These are phyloP conservation scores for Colletotrichum sp. DNA, from an alignment of 2,329 filamentous ascomycete species.

Conservation along the genomic window DNA sequence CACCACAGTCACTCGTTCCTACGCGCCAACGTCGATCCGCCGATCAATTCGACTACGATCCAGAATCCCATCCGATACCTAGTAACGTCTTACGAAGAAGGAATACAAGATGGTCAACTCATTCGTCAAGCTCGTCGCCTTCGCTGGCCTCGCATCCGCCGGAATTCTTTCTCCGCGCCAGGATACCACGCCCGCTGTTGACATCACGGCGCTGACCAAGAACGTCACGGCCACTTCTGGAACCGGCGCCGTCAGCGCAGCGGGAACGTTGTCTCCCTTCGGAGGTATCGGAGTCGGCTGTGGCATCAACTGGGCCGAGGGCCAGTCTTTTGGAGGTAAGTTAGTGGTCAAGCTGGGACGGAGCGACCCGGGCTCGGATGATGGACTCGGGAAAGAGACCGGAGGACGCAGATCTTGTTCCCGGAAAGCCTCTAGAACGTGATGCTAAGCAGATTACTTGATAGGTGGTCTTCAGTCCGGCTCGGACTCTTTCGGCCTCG, in stretches of 20 bases:
- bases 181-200: background rate
- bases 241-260: conserved; percentile 8
- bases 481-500: conserved; percentile 14
- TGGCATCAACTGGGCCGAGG: conserved; percentile 11
- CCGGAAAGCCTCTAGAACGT: background rate
- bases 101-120: background rate
- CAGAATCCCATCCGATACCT: background rate
- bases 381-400: background rate
- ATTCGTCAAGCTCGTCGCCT: background rate
- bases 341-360: background rate
- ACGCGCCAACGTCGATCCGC: background rate
- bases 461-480: conserved; percentile 9
- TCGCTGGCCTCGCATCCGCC: conserved; percentile 2
- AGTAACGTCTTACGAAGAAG: background rate
- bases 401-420: background rate
- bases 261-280: conserved; percentile 5
- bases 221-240: conserved; percentile 5
- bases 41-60: background rate
- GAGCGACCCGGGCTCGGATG: background rate
- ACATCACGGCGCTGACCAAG: conserved; percentile 13
- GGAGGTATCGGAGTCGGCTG: conserved; percentile 8
- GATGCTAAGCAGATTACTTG: background rate
- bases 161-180: background rate
- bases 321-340: conserved; percentile 10
- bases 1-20: conserved; percentile 4